phyloP scores from a whole-genome alignment of 1,284 basidiomycete genomes.

The Ustilago nuda region DNA sequence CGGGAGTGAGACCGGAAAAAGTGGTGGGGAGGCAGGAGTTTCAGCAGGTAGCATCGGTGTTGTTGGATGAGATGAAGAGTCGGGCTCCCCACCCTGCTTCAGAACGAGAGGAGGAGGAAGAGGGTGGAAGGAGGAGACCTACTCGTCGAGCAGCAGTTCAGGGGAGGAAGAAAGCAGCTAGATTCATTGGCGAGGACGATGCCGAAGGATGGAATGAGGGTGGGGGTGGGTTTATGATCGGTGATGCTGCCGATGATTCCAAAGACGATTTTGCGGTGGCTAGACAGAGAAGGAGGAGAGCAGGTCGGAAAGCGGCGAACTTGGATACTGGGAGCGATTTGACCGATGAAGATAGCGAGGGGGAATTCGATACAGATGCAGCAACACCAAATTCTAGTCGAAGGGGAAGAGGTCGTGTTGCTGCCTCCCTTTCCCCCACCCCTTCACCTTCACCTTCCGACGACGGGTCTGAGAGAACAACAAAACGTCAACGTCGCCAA shows the following conservation, averaged over 20 bases:
- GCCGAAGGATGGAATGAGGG: constrained; percentile 9
- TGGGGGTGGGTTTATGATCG: constrained; percentile 37
- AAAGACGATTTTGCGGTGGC: constrained; percentile 40
- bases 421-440: constrained; percentile 8
- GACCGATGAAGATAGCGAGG: constrained; percentile 13
- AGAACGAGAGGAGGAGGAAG: constrained; percentile 5
- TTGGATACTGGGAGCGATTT: constrained; percentile 32
- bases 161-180: constrained; percentile 27
- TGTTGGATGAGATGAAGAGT: constrained; percentile 28
- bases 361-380: constrained; percentile 3
- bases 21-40: constrained; percentile 54
- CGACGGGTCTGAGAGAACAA: neutral
- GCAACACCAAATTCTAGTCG: constrained; percentile 4
- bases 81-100: neutral
- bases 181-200: constrained; percentile 20
- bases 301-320: neutral
- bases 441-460: constrained; percentile 6
- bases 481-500: constrained; percentile 22
- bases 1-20: constrained; percentile 34
- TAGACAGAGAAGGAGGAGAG: constrained; percentile 1
- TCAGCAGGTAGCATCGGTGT: constrained; percentile 42
- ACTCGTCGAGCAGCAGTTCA: constrained; percentile 32
- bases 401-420: constrained; percentile 5
- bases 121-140: constrained; percentile 22
- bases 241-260: constrained; percentile 34